Conservation (phyloP, 2,329 filamentous ascomycete species). For the Cordyceps pruinosa region DNA sequence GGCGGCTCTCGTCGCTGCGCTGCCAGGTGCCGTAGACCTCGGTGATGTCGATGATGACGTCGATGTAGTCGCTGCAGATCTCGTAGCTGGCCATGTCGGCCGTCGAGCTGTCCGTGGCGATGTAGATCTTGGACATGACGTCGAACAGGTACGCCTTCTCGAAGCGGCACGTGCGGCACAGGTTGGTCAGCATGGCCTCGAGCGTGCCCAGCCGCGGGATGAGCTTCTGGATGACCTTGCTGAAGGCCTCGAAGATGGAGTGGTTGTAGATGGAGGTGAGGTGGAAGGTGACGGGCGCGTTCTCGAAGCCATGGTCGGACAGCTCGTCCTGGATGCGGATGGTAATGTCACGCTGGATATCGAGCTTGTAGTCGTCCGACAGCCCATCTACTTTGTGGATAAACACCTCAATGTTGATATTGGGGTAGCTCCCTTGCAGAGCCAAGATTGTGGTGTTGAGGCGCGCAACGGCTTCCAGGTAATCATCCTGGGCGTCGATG, state of each 20-base stretch:
- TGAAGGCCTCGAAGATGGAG: constrained; percentile 96
- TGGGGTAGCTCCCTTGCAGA: constrained; percentile 79
- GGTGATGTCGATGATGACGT: constrained; percentile 94
- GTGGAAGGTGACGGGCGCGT: constrained; percentile 89
- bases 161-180: constrained; percentile 89
- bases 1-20: constrained; percentile 47
- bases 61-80: constrained; percentile 97
- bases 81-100: constrained; percentile 95
- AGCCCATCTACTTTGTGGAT: constrained; percentile 99
- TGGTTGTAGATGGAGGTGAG: constrained; percentile 98
- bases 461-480: constrained; percentile 80
- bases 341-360: constrained; percentile 93
- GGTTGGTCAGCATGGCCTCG: constrained; percentile 87
- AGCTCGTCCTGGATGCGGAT: constrained; percentile 96
- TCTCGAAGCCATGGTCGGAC: constrained; percentile 86
- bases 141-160: constrained; percentile 98
- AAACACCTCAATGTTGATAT: constrained; percentile 96
- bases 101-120: constrained; percentile 88
- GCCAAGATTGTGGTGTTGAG: constrained; percentile 86
- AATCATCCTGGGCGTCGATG: constrained; percentile 97
- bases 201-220: constrained; percentile 89
- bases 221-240: constrained; percentile 95
- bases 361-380: constrained; percentile 90
- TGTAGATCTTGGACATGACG: constrained; percentile 96
- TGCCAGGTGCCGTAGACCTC: constrained; percentile 83